Evolutionary conservation across 805 yeast genomes (phyloP).

Genomic region (Barnettozyma californica): DNA sequence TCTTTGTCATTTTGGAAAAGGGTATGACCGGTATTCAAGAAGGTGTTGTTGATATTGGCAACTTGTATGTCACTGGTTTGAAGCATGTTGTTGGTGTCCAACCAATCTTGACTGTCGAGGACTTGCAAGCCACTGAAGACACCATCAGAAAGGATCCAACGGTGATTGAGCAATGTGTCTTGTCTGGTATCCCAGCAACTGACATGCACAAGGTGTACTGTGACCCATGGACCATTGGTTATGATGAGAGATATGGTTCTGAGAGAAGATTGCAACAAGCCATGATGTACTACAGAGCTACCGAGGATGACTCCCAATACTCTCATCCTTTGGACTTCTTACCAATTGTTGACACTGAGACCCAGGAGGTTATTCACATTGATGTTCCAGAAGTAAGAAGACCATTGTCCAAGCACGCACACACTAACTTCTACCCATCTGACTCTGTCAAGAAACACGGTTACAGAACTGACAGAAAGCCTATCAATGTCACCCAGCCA

Average conservation of each 20-base stretch:
- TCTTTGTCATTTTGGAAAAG: conserved; percentile 53
- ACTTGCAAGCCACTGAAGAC: conserved; percentile 56
- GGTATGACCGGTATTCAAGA: conserved; percentile 63
- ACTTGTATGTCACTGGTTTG: conserved; percentile 41
- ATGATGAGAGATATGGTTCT: conserved; percentile 76
- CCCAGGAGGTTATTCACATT: conserved; percentile 60
- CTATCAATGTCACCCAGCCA: conserved; percentile 71
- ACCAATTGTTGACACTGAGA: conserved; percentile 75
- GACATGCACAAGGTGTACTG: conserved; percentile 47
- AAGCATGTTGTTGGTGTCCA: conserved; percentile 55
- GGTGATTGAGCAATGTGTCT: conserved; percentile 66
- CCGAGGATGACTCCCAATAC: conserved; percentile 73
- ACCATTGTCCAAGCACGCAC: conserved; percentile 62
- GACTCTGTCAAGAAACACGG: conserved; percentile 59
- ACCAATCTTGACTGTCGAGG: conserved; percentile 71
- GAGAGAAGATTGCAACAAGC: conserved; percentile 75
- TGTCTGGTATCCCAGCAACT: conserved; percentile 60
- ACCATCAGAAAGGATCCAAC: conserved; percentile 64
- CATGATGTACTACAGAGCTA: conserved; percentile 67
- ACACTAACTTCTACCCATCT: conserved; percentile 64
- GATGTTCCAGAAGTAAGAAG: conserved; percentile 75
- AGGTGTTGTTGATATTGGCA: conserved; percentile 58
- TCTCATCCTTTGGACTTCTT: conserved; percentile 70
- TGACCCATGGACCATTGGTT: conserved; percentile 69
- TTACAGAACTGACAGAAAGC: conserved; percentile 58